Evolutionary conservation across 1,284 basidiomycete species (phyloP), one percentile per base, ranked within the genome.

Genomic region (Cutaneotrichosporon dermatis): DNA sequence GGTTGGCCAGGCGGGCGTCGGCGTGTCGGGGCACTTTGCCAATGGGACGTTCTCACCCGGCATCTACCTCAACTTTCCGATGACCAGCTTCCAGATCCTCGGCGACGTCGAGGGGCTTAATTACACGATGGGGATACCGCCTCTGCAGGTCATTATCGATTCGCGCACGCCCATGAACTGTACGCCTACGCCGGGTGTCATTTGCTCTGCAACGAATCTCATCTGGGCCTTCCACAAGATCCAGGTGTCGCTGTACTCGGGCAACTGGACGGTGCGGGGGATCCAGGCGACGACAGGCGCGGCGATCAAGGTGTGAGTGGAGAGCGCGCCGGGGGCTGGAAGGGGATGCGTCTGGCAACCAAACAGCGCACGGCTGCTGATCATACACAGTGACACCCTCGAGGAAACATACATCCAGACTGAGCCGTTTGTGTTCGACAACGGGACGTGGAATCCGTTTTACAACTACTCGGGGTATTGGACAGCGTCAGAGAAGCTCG

Each of bases 151-250:
- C 9, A 56, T 56, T 33, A 39, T 56, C 48, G 55, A 56, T 15
- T 56, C 55, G 48, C 55, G 55, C 40, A 51, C 16, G n/a, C 40
- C 48, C 11, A 37, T 37, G 15, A 50, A 56, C 48, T 34, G 37
- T n/a, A 51, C 48, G n/a, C 55, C 55, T 3, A 50, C 40, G 9
- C 36, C 40, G 8, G 48, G 48, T 5, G 40, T 56, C 40, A 35
- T 56, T 25, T 50, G 48, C 33, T n/a, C 25, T 12, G 41, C 37
- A 6, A 35, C 40, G 4, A 56, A 53, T 37, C 51, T 58, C 16
- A 16, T 53, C 36, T 58, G 57, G 57, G 57, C 51, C 7, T 58
- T 45, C 44, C 57, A 58, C 51, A 53, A 53, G 33, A 36, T 53
- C n/a, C 39, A 46, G 51, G 44, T 58, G 6, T 35, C 44, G 25